These are phyloP conservation scores for Brasenia schreberi DNA, from an alignment of 164 flowering plant genomes.

Conservation along the genomic window DNA sequence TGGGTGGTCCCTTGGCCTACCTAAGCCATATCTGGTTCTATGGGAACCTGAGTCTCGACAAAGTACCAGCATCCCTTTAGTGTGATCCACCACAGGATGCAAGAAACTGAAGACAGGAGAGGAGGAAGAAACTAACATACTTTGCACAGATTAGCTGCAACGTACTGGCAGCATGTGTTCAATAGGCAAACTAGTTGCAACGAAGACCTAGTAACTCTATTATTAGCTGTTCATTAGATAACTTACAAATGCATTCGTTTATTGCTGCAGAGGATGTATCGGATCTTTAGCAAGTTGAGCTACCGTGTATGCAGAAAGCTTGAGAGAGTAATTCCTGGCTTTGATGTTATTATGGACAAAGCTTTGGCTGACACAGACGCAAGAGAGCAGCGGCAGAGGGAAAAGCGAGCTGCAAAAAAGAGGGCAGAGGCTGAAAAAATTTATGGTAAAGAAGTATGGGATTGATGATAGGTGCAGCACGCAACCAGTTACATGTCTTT, in stretches of 20 bases:
- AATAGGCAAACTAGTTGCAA: too few relatives aligned
- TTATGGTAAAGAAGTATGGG: background rate
- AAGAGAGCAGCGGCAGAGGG: conserved; percentile 14
- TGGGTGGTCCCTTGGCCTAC: too few relatives aligned
- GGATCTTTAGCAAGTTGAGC: conserved; percentile 24
- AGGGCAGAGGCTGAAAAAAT: conserved; percentile 4
- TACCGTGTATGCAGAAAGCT: conserved; percentile 19
- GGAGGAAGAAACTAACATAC: too few relatives aligned
- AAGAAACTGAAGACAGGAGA: background rate
- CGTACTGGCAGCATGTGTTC: too few relatives aligned
- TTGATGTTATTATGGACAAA: conserved; percentile 27
- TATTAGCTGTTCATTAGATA: background rate
- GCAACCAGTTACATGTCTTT: background rate
- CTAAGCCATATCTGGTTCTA: too few relatives aligned
- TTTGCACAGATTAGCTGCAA: too few relatives aligned
- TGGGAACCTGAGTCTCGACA: too few relatives aligned
- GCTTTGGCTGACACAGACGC: conserved; percentile 21
- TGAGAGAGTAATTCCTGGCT: conserved; percentile 42
- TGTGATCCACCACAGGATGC: background rate
- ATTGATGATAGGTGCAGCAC: background rate
- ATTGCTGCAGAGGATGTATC: conserved; percentile 35
- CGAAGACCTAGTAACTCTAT: background rate
- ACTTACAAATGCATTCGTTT: background rate
- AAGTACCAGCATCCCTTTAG: background rate
- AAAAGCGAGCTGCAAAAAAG: conserved; percentile 23